phyloP scores from a whole-genome alignment of 257 asterid species.

The Fraxinus pennsylvanica region DNA sequence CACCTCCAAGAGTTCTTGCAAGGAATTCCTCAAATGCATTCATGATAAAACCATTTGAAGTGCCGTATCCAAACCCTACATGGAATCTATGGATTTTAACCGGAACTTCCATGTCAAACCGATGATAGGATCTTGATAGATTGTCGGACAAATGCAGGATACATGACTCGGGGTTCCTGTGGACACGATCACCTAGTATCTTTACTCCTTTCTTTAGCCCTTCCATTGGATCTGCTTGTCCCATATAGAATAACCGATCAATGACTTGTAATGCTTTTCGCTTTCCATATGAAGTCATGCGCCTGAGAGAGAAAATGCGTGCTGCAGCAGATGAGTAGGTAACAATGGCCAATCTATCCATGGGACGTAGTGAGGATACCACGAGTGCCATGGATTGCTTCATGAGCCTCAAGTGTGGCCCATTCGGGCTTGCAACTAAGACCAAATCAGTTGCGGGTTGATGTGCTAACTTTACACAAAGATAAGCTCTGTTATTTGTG shows the following conservation, averaged over 20 bases:
- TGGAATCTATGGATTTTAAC: conserved; percentile 58
- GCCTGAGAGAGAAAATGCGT: conserved; percentile 73
- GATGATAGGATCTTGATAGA: conserved; percentile 63
- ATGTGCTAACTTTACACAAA: conserved; percentile 52
- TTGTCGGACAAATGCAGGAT: conserved; percentile 68
- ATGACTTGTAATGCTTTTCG: conserved; percentile 70
- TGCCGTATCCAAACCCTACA: conserved; percentile 63
- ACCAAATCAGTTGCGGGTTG: conserved; percentile 81
- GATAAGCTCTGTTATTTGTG: conserved; percentile 49
- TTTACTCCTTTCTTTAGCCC: conserved; percentile 84
- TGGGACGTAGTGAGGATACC: conserved; percentile 69
- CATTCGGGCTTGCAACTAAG: conserved; percentile 77
- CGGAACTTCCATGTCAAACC: conserved; percentile 44
- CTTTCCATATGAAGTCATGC: conserved; percentile 83
- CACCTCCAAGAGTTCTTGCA: conserved; percentile 70
- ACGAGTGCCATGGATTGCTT: conserved; percentile 87
- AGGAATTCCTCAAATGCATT: conserved; percentile 80
- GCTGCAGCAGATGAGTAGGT: conserved; percentile 83
- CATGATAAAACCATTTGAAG: conserved; percentile 70
- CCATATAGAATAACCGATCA: conserved; percentile 69
- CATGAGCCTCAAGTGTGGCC: conserved; percentile 87
- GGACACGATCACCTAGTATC: conserved; percentile 70
- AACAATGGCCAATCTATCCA: conserved; percentile 76
- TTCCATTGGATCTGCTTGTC: conserved; percentile 80
- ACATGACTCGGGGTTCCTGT: conserved; percentile 65